Base-by-base conservation (phyloP, 2,329 filamentous ascomycete genomes). In the Hypoxylon sp. region DNA sequence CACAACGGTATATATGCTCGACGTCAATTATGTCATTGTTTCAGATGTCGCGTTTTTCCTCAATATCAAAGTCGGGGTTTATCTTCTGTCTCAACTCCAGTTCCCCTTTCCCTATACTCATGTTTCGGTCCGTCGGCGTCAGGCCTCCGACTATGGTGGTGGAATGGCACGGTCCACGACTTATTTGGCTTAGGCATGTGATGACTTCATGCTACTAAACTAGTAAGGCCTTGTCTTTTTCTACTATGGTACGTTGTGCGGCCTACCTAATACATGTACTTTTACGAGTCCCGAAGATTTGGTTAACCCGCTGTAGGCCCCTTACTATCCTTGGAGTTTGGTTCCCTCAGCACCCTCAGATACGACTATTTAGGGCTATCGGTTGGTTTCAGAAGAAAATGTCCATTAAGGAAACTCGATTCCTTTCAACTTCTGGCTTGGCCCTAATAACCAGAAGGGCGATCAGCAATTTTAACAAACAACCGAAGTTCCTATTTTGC, bases 1-100 rank as follows among this genome's bases (percentile, higher is more conserved):
- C 63, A 66, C 58, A 57, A 46, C 47, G 46, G 59, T 37, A 55
- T 62, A 47, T 37, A 59, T 62, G 42, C 53, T 14, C 10, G 37
- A 37, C 53, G 59, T 51, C 46, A 58, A 63, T 61, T 67, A 59
- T 69, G 55, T 63, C 59, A 69, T 44, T 61, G 59, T 54, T 63
- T 67, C 44, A 37, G 19, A 58, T 24, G 24, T 13, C 24, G 14
- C 5, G 33, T 33, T 46, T 62, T 62, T 33, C 39, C 57, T 52
- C 54, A 44, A 50, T 53, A 60, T 29, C 63, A 37, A 35, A 48
- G 35, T 29, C 13, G 37, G 22, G 2, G 5, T 3, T 1, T 55
- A 19, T 50, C 51, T 61, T 52, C 35, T 47, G 14, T 61, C 26
- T 55, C 44, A 42, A 47, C 29, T 37, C 26, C 4, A 55, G 24